Percentiles rank a stretch among this genome's conserved stretches.
These are phyloP conservation scores for Mucor racemosus DNA, from an alignment of 371 early-diverging fungal species.

Conservation along the genomic window DNA sequence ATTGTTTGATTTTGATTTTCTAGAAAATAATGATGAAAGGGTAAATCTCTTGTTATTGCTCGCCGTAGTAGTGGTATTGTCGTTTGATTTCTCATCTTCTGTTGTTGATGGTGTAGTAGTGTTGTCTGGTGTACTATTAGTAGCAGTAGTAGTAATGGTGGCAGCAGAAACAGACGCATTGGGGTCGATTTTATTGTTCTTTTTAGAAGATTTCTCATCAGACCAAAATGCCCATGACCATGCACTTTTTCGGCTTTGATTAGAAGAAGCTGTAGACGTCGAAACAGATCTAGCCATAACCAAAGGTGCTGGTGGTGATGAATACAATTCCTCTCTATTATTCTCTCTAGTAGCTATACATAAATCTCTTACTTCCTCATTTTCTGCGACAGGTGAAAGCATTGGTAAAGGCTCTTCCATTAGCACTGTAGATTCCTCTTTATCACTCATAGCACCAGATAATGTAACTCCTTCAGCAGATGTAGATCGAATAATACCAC, in stretches of 20 bases:
- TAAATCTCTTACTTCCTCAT: slow-evolving; percentile 20
- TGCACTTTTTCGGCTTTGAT: slow-evolving; percentile 23
- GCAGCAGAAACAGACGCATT: neutral
- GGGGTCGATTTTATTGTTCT: slow-evolving; percentile 27
- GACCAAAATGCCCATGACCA: slow-evolving; percentile 51
- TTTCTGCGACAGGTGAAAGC: slow-evolving; percentile 8
- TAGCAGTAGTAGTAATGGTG: neutral
- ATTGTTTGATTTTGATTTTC: slow-evolving; percentile 20
- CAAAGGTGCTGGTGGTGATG: neutral
- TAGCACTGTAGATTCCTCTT: neutral
- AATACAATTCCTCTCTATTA: neutral
- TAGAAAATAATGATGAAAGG: slow-evolving; percentile 34
- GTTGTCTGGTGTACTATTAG: neutral
- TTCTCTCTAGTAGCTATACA: slow-evolving; percentile 7
- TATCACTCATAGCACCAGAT: neutral
- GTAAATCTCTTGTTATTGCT: slow-evolving; percentile 24
- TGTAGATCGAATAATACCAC: neutral
- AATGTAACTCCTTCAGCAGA: neutral
- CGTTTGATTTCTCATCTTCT: slow-evolving; percentile 11
- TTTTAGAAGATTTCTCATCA: slow-evolving; percentile 37
- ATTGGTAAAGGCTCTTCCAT: slow-evolving; percentile 5
- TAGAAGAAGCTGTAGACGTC: slow-evolving; percentile 5
- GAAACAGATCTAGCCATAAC: slow-evolving; percentile 13
- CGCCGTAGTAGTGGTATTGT: neutral
- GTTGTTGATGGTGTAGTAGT: neutral